Base-by-base conservation (phyloP, 768 basidiomycete species). In the Gloeophyllum trabeum region DNA sequence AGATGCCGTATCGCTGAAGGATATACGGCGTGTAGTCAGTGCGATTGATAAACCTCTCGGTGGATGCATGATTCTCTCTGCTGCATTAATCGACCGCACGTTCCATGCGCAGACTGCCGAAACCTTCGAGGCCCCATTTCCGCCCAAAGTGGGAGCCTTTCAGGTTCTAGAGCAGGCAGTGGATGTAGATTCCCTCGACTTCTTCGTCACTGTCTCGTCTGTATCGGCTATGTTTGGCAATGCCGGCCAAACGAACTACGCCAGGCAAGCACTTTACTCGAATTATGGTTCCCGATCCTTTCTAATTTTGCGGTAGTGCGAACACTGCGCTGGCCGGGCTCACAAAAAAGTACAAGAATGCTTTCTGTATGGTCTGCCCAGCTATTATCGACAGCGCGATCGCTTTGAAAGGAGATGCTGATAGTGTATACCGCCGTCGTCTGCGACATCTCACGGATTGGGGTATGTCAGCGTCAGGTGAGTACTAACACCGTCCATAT, bases 151-250 rank as follows among this genome's bases (percentile, higher is more conserved):
- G 5, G 32, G 45, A 38, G 48, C 43, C 3, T 14, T 49, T 10
- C 21, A 49, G 5, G 38, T 43, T 7, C 48, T 49, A 12, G 18
- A 43, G 3, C 14, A 49, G 28, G 28, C 48, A 4, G 37, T 49
- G 18, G 24, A 47, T 36, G 42, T 43, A 20, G 22, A 18, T n/a
- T 26, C 34, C 2, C 38, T 49, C 18, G 48, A 49, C 32, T 49
- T 49, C 48, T 39, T 49, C 5, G 42, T 49, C 4, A 32, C 45
- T 6, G 28, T 43, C 4, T 40, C 39, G 14, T 40, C 48, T 14
- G 40, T 41, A 22, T 21, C 43, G 7, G 42, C 32, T 18, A 24
- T 49, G 1, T 24, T 20, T 22, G 48, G 48, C 32, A 28, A 19
- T 23, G 6, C 46, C 26, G 43, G 43, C 25, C 43, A 45, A 35